phyloP scores from a whole-genome alignment of 2,329 filamentous ascomycete genomes.

The Daldinia eschscholtzii region DNA sequence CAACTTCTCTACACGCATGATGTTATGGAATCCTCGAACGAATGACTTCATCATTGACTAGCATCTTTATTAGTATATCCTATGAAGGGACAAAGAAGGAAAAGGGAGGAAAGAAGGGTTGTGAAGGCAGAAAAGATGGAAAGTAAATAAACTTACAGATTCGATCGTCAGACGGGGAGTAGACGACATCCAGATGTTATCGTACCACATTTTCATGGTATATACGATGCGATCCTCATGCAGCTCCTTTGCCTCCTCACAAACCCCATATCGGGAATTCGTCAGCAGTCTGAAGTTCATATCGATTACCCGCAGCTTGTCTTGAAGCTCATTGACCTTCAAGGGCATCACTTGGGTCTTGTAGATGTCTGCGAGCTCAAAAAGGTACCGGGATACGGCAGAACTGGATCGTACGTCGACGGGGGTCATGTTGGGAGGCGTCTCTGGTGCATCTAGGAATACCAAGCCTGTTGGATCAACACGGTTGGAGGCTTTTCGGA shows the following conservation, averaged over 20 bases:
- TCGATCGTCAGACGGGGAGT: background rate
- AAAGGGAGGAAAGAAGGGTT: background rate
- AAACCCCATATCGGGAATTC: constrained; percentile 13
- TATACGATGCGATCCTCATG: background rate
- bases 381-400: constrained; percentile 16
- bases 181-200: constrained; percentile 20
- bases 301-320: constrained; percentile 7
- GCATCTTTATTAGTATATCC: background rate
- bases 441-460: constrained; percentile 28
- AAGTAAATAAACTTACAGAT: background rate
- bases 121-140: background rate
- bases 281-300: constrained; percentile 12
- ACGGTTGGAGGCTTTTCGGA: background rate
- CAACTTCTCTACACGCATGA: background rate
- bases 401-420: constrained; percentile 5
- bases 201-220: constrained; percentile 20
- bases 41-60: background rate
- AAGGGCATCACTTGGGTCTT: background rate
- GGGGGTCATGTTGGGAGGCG: background rate
- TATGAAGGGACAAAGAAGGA: background rate
- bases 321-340: background rate
- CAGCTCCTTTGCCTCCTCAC: background rate
- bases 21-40: background rate
- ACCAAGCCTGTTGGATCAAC: constrained; percentile 28
- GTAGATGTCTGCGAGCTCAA: constrained; percentile 9